Evolutionary conservation across 2,329 filamentous ascomycete genomes (phyloP), one percentile per base, ranked within the genome.

Genomic region (Ophidiomyces ophidiicola): DNA sequence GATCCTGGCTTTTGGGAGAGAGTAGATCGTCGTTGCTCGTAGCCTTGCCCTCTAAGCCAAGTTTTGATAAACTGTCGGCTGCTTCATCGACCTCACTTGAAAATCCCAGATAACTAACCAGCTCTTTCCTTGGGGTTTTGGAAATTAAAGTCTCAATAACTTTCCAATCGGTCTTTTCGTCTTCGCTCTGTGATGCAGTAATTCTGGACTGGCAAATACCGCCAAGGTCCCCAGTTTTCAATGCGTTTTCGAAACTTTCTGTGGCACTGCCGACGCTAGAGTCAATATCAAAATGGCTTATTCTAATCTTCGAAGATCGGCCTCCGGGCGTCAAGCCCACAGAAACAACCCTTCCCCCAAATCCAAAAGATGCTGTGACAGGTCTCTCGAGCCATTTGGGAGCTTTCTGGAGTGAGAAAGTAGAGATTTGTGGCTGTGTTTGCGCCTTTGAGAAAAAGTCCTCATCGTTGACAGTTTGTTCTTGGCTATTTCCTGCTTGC

Each of bases 401-500:
- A 1, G 90, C 80, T 55, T 85, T 86, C 34, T 71, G 68, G 31
- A 98, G 68, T 2, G 85, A 84, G 68, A 96, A 98, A 2, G 83
- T 86, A 18, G 83, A 82, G 15, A 80, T 82, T 59, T 94, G 87
- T 2, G 88, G 85, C 53, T 94, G 85, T 5, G 80, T 83, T 58
- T 94, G 87, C 7, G 87, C 88, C 58, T 85, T 87, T 10, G 83
- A 82, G 55, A 98, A 98, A 68, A 98, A 98, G 54, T 96, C 90
- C 54, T 94, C 90, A 33, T 82, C 87, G 53, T 94, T 85, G 21
- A 90, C 64, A 37, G 76, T 76, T 52, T 76, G 70, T 50, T 70
- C 76, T 52, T 83, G 76, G 7, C 78, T 71, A 4, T 66, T 63
- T 32, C 72, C 68, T 29, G 70, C 67, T 58, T 86, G 76, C 1